These are phyloP conservation scores for Polyporus arcularius DNA, from an alignment of 768 basidiomycete genomes.

Conservation along the genomic window DNA sequence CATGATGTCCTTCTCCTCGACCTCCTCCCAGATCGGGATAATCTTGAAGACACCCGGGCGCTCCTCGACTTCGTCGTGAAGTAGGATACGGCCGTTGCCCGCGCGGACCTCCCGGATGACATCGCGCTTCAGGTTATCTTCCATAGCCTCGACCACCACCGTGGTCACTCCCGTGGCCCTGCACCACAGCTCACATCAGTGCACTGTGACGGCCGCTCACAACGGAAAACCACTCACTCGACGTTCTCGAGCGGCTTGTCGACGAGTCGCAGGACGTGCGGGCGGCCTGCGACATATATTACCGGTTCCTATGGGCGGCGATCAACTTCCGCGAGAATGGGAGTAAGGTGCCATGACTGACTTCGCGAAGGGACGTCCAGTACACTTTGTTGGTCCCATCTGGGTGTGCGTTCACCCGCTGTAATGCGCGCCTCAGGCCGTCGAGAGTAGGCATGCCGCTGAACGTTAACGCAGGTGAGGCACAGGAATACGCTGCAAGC, in stretches of 20 bases:
- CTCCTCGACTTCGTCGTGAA: conserved; percentile 96
- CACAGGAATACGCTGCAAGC: neutral
- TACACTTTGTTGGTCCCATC: conserved; percentile 74
- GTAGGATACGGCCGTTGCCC: conserved; percentile 74
- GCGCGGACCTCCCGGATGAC: conserved; percentile 78
- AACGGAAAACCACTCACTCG: conserved; percentile 55
- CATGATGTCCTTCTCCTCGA: conserved; percentile 79
- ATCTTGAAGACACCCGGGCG: conserved; percentile 87
- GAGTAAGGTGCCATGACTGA: conserved; percentile 29
- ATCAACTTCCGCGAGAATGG: conserved; percentile 10
- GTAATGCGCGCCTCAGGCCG: conserved; percentile 79
- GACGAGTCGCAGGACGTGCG: conserved; percentile 87
- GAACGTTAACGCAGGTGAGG: neutral
- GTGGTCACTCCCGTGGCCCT: conserved; percentile 96
- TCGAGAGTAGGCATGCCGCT: conserved; percentile 96
- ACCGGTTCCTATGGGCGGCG: conserved; percentile 74
- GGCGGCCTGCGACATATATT: conserved; percentile 81
- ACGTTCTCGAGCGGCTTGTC: conserved; percentile 92
- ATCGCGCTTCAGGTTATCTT: conserved; percentile 83
- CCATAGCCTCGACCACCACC: conserved; percentile 88
- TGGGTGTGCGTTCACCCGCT: conserved; percentile 78
- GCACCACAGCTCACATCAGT: neutral
- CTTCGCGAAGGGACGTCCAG: conserved; percentile 97
- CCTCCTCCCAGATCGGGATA: conserved; percentile 93
- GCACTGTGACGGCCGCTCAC: neutral